These are phyloP conservation scores for Candida krabiensis DNA, from an alignment of 805 yeast genomes.

Conservation along the genomic window DNA sequence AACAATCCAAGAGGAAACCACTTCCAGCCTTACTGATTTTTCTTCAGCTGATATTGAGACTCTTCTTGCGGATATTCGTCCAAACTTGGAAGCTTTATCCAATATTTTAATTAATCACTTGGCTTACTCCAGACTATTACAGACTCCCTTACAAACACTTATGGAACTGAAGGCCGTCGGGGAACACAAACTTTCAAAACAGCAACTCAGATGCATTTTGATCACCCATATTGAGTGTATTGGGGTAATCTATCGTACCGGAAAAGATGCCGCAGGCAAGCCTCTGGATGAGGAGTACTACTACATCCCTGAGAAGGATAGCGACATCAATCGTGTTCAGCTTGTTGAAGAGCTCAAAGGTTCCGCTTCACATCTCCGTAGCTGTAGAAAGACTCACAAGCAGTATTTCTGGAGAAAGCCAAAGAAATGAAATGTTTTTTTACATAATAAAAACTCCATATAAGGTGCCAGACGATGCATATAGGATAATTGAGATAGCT, in stretches of 20 bases:
- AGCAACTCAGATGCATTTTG: constrained; percentile 46
- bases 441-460: background rate
- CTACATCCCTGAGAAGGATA: constrained; percentile 81
- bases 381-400: constrained; percentile 91
- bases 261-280: constrained; percentile 97
- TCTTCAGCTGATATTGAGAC: constrained; percentile 28
- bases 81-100: constrained; percentile 51
- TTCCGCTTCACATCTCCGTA: constrained; percentile 68
- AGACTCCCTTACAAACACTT: constrained; percentile 79
- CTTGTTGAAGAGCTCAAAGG: constrained; percentile 81
- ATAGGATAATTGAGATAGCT: background rate
- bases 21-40: constrained; percentile 10
- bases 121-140: constrained; percentile 85
- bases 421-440: constrained; percentile 25
- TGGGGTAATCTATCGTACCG: constrained; percentile 86
- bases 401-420: constrained; percentile 79
- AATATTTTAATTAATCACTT: constrained; percentile 77
- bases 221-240: constrained; percentile 54
- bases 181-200: constrained; percentile 45
- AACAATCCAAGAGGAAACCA: constrained; percentile 6
- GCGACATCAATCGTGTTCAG: constrained; percentile 63
- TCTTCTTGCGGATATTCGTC: constrained; percentile 33
- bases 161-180: constrained; percentile 55
- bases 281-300: constrained; percentile 92
- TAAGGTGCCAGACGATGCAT: background rate